phyloP scores from a whole-genome alignment of 371 early-diverging fungal genomes.

The Chytridiales sp. region DNA sequence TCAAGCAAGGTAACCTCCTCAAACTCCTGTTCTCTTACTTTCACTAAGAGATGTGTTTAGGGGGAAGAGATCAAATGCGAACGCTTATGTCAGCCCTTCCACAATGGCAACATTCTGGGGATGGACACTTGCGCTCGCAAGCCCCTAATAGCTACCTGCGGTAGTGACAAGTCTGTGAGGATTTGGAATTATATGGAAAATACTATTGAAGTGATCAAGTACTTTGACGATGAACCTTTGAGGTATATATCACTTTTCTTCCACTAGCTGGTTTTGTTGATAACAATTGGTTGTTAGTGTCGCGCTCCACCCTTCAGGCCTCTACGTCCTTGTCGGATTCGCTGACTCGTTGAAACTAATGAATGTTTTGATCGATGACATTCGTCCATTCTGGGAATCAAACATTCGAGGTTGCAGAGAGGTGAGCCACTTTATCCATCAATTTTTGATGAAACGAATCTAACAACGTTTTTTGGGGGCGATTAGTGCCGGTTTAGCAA shows the following conservation, averaged over 20 bases:
- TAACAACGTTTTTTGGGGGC: neutral
- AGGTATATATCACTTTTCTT: constrained; percentile 28
- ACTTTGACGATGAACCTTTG: constrained; percentile 48
- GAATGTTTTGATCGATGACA: constrained; percentile 57
- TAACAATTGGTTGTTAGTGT: constrained; percentile 31
- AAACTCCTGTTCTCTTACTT: neutral
- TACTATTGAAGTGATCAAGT: constrained; percentile 49
- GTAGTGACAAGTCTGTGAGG: constrained; percentile 49
- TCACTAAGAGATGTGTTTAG: constrained; percentile 10
- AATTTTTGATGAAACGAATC: neutral
- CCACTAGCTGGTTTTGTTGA: neutral
- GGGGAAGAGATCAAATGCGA: constrained; percentile 45
- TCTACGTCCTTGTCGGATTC: constrained; percentile 58
- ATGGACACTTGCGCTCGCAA: constrained; percentile 55
- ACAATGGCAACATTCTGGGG: constrained; percentile 45
- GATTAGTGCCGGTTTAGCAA: constrained; percentile 52
- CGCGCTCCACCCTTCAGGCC: constrained; percentile 55
- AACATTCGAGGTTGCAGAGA: constrained; percentile 52
- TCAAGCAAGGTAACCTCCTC: constrained; percentile 28
- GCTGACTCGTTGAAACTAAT: constrained; percentile 50
- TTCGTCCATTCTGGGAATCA: constrained; percentile 52
- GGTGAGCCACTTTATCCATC: constrained; percentile 31
- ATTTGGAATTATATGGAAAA: constrained; percentile 61
- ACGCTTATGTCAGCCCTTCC: constrained; percentile 49
- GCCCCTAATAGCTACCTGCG: constrained; percentile 54